Conservation (phyloP, 2,329 filamentous ascomycete genomes). For the Phialophora chinensis region DNA sequence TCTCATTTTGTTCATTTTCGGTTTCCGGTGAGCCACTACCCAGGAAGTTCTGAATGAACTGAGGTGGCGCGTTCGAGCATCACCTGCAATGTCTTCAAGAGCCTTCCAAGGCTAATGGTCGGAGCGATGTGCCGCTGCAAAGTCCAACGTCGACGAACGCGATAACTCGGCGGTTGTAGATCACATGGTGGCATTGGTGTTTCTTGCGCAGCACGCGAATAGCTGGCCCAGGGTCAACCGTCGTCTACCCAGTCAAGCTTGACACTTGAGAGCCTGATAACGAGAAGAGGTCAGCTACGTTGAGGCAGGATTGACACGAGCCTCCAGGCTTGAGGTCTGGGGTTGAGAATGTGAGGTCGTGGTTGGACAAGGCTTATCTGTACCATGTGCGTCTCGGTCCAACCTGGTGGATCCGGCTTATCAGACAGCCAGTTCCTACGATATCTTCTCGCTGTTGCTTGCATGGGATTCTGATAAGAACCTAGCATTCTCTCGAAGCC, state of each 20-base stretch:
- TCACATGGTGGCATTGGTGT: neutral
- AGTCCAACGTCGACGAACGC: neutral
- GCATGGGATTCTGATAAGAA: constrained; percentile 23
- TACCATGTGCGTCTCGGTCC: constrained; percentile 15
- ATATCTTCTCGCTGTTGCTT: neutral
- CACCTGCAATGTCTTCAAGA: neutral
- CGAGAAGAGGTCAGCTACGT: neutral
- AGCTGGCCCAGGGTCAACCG: neutral
- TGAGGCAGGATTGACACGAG: constrained; percentile 10
- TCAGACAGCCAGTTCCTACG: constrained; percentile 15
- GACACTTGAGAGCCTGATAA: constrained; percentile 6
- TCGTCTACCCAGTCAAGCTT: neutral
- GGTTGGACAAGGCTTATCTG: constrained; percentile 34
- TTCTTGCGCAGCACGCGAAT: neutral
- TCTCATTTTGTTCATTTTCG: neutral
- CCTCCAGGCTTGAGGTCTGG: neutral
- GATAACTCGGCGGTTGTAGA: neutral
- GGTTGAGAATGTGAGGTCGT: constrained; percentile 15
- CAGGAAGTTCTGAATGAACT: neutral
- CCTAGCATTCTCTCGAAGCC: neutral
- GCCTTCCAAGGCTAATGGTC: neutral
- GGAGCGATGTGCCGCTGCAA: neutral
- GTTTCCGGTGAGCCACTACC: neutral
- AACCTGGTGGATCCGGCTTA: constrained; percentile 30
- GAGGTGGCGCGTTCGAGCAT: neutral